These are phyloP conservation scores for Colletotrichum magnum DNA, from an alignment of 2,329 filamentous ascomycete species.

Conservation along the genomic window DNA sequence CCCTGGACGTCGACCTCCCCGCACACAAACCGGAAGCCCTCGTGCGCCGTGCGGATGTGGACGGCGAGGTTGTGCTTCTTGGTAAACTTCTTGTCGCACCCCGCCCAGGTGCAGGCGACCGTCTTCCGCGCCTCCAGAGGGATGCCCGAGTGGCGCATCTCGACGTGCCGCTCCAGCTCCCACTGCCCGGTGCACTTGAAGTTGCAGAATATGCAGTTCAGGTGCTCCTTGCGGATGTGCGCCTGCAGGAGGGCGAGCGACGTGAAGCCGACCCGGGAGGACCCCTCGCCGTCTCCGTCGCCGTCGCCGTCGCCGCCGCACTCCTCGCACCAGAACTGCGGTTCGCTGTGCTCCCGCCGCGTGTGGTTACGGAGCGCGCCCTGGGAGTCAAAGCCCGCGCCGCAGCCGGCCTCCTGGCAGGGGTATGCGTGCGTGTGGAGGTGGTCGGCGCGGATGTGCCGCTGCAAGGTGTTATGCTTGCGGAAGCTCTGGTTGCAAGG, in stretches of 20 bases:
- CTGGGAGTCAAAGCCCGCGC: constrained; percentile 80
- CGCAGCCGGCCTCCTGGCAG: constrained; percentile 75
- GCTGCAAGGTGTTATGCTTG: constrained; percentile 88
- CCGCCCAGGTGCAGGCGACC: constrained; percentile 75
- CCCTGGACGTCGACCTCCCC: constrained; percentile 74
- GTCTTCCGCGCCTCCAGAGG: constrained; percentile 74
- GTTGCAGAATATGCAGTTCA: constrained; percentile 83
- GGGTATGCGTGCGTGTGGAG: constrained; percentile 78
- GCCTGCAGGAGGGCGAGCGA: constrained; percentile 79
- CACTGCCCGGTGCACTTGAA: constrained; percentile 75
- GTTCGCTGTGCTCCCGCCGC: constrained; percentile 77
- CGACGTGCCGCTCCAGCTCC: constrained; percentile 82
- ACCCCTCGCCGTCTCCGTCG: constrained; percentile 55
- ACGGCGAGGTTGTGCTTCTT: constrained; percentile 86
- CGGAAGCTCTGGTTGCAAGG: constrained; percentile 85
- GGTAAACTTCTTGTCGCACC: constrained; percentile 84
- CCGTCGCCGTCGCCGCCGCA: constrained; percentile 69
- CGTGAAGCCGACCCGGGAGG: constrained; percentile 72
- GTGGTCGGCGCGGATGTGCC: constrained; percentile 85
- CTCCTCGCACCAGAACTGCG: constrained; percentile 82
- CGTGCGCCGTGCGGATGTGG: constrained; percentile 83
- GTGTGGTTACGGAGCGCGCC: constrained; percentile 80
- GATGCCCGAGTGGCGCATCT: constrained; percentile 79
- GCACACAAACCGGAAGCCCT: constrained; percentile 84
- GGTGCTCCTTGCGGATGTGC: constrained; percentile 81